Evolutionary conservation across 2,329 filamentous ascomycete genomes (phyloP).

Genomic region (Claviceps pusilla): DNA sequence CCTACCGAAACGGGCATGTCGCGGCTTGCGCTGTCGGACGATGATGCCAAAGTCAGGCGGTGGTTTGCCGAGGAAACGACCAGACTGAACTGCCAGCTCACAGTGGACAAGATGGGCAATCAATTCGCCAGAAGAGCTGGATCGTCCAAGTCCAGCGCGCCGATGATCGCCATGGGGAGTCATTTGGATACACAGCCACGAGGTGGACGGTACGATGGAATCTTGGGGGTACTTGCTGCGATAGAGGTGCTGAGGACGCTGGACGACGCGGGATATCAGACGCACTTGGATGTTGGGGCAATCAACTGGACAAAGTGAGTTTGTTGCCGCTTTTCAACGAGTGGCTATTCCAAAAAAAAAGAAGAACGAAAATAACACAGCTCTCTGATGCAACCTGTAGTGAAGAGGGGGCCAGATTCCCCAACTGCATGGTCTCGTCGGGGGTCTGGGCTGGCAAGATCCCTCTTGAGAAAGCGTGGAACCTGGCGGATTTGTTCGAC

Average conservation of each 20-base stretch:
- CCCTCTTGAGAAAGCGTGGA: constrained; percentile 44
- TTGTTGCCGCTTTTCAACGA: neutral
- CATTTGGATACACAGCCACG: constrained; percentile 52
- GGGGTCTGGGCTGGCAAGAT: constrained; percentile 64
- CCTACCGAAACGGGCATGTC: constrained; percentile 59
- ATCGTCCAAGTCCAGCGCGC: constrained; percentile 35
- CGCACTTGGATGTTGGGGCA: constrained; percentile 55
- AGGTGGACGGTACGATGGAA: constrained; percentile 60
- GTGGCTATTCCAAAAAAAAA: neutral
- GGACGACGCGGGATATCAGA: constrained; percentile 48
- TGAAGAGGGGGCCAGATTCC: constrained; percentile 70
- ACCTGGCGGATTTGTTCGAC: constrained; percentile 41
- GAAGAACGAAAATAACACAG: neutral
- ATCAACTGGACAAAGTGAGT: constrained; percentile 62
- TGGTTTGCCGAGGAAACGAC: constrained; percentile 59
- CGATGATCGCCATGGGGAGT: constrained; percentile 52
- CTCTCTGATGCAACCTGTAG: constrained; percentile 20
- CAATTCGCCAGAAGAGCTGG: constrained; percentile 59
- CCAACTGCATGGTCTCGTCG: constrained; percentile 59
- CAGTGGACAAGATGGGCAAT: constrained; percentile 66
- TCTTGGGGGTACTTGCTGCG: constrained; percentile 58
- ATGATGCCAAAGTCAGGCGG: constrained; percentile 58
- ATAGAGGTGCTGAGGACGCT: constrained; percentile 58
- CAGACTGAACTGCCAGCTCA: constrained; percentile 50
- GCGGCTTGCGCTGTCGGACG: constrained; percentile 57